Base-by-base conservation (phyloP, 805 yeast genomes). In the Saccharomycopsis guyanensis region DNA sequence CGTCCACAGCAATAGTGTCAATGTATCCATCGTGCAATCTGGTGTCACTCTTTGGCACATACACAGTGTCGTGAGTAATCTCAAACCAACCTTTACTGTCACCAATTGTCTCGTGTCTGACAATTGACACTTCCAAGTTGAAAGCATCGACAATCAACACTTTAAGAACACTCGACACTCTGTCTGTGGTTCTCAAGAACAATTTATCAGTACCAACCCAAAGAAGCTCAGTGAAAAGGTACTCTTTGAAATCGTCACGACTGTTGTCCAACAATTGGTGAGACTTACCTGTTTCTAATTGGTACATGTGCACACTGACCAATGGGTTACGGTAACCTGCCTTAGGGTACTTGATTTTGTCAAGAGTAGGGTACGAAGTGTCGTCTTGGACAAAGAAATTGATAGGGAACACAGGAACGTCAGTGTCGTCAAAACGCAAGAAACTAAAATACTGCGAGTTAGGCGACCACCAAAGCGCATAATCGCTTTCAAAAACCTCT, bases 31-130 rank as follows among this genome's bases (percentile, higher is more conserved):
- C 82, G 6, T 63, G 47, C 2, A 57, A 51, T 35, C 84, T 69
- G 4, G 70, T 69, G 5, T 57, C 56, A 44, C 77, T 71, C 40
- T 70, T 70, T 13, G 86, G 86, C 34, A 84, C 67, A 56, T 64
- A 75, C 20, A 70, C 61, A 1, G 85, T 77, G 50, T 77, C 73
- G 55, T 80, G 87, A 7, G 79, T 72, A 39, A 85, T 77, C 58
- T 84, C 94, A 67, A 83, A 81, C 94, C 94, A 85, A 5, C 82
- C 77, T n/a, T n/a, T n/a, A n/a, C n/a, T n/a, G 16, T 69, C 57
- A 3, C 60, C 59, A 38, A 56, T 55, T 4, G 62, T 58, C 50
- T 76, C 78, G 38, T 65, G 65, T 53, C 91, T 71, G 2, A 70
- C 70, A 2, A 73, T 62, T 6, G 55, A 50, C 18, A 71, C 70